Evolutionary conservation across 768 basidiomycete species (phyloP), one percentile per base, ranked within the genome.

Genomic region (Psilocybe cyanescens): DNA sequence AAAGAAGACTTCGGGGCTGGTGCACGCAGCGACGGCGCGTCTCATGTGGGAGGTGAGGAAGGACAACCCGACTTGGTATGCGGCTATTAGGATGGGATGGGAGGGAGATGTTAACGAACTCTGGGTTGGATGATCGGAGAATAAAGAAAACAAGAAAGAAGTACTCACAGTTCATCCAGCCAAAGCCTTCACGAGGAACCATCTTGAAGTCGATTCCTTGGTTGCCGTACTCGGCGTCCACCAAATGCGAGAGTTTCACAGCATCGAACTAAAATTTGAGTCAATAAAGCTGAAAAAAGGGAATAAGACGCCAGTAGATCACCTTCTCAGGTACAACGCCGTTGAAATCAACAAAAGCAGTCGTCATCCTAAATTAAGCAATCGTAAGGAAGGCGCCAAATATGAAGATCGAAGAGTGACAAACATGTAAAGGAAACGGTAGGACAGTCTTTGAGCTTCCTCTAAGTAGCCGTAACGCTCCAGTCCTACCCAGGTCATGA

Each of bases 271-370:
- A 66, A 24, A 0, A 60, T 29, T 19, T n/a, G n/a, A n/a, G n/a
- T n/a, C 66, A 8, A 65, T 48, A 19, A 61, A 67, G 3, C 52
- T 28, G 9, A 17, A 24, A 52, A 11, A 17, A 19, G 9, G 11
- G 16, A n/a, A 29, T 41, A 31, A 16, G 9, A 37, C 31, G 49
- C 28, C 28, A 47, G 35, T 44, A 44, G 68, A 74, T n/a, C 31
- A 90, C 91, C 86, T 99, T 99, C 79, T 99, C 97, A 0, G 97
- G 96, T 1, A 99, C 95, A 37, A 97, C 94, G 3, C 97, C 97
- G 74, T 98, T 99, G 76, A 97, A 98, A 73, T 97, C 94, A 56
- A 97, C 95, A 66, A 94, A 92, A 2, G 94, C 92, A 0, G 90
- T 92, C 8, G 95, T 95, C 91, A 95, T 94, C 90, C 91, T 92